Evolutionary conservation across 73 alveolate species (phyloP).

Genomic region (Diophrys sp.): DNA sequence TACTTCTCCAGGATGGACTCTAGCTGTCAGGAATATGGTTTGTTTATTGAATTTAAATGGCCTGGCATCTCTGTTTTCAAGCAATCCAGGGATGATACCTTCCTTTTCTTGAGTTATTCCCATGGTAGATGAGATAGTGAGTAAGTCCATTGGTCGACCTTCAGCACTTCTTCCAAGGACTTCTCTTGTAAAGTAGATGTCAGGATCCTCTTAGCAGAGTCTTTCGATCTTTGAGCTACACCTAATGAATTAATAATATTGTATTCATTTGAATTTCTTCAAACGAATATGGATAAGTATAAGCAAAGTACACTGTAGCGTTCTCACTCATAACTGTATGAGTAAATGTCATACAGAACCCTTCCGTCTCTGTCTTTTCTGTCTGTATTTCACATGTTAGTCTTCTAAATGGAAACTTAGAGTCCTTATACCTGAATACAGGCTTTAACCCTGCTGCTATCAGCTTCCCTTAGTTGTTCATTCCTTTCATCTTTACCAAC

Average conservation of each 20-base stretch:
- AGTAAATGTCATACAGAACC: constrained; percentile 33
- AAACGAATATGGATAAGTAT: constrained; percentile 63
- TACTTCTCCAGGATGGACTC: constrained; percentile 98
- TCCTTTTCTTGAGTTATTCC: constrained; percentile 41
- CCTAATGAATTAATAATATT: too few relatives aligned
- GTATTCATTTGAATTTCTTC: constrained; percentile 29
- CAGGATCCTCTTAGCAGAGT: constrained; percentile 5
- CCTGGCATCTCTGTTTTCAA: constrained; percentile 19
- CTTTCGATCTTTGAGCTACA: constrained; percentile 23
- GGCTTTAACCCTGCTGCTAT: constrained; percentile 49
- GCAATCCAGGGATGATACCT: constrained; percentile 12
- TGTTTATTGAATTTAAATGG: constrained; percentile 16
- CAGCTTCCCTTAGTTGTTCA: constrained; percentile 60
- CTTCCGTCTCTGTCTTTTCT: constrained; percentile 36
- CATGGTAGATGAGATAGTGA: constrained; percentile 38
- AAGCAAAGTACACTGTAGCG: constrained; percentile 56
- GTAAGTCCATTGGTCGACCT: constrained; percentile 31
- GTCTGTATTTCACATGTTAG: constrained; percentile 19
- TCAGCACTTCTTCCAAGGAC: constrained; percentile 29
- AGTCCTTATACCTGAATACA: constrained; percentile 29
- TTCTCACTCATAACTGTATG: constrained; percentile 45
- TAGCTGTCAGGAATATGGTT: constrained; percentile 82
- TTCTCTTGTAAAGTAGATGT: constrained; percentile 40
- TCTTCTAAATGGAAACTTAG: constrained; percentile 29
- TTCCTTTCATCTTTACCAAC: constrained; percentile 54